Evolutionary conservation across 208 protist genomes (phyloP).

Genomic region (Porcisia deanei): DNA sequence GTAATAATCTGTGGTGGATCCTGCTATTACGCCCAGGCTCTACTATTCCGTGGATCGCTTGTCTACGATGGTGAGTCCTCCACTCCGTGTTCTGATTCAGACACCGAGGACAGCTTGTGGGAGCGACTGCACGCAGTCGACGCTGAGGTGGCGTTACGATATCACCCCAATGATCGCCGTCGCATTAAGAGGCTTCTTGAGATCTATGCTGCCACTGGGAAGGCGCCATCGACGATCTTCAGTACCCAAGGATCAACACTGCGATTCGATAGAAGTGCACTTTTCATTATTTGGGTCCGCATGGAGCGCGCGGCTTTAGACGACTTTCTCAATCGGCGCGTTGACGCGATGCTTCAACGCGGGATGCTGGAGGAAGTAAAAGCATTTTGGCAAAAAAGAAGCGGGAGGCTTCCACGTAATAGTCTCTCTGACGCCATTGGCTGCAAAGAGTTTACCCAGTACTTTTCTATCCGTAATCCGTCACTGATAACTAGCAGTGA

Average conservation of each 20-base stretch:
- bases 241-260: conserved; percentile 22
- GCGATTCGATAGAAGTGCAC: conserved; percentile 33
- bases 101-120: conserved; percentile 38
- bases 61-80: conserved; percentile 16
- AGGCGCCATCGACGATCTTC: conserved; percentile 60
- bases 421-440: conserved; percentile 70
- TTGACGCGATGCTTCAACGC: conserved; percentile 77
- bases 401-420: conserved; percentile 14
- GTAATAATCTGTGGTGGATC: conserved; percentile 85
- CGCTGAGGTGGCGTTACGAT: conserved; percentile 53
- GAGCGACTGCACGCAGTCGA: conserved; percentile 67
- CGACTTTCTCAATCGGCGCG: conserved; percentile 50
- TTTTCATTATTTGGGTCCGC: conserved; percentile 75
- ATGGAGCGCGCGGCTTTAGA: conserved; percentile 45
- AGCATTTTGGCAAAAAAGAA: conserved; percentile 28
- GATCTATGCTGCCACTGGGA: conserved; percentile 59
- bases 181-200: conserved; percentile 78
- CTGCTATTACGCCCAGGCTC: conserved; percentile 71
- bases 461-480: conserved; percentile 15
- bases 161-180: conserved; percentile 86
- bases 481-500: conserved; percentile 8
- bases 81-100: conserved; percentile 1
- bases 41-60: conserved; percentile 68
- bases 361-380: conserved; percentile 72
- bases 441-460: conserved; percentile 65